Evolutionary conservation across 2,329 filamentous ascomycete genomes (phyloP), one percentile per base, ranked within the genome.

Genomic region (Penicillium sp.): DNA sequence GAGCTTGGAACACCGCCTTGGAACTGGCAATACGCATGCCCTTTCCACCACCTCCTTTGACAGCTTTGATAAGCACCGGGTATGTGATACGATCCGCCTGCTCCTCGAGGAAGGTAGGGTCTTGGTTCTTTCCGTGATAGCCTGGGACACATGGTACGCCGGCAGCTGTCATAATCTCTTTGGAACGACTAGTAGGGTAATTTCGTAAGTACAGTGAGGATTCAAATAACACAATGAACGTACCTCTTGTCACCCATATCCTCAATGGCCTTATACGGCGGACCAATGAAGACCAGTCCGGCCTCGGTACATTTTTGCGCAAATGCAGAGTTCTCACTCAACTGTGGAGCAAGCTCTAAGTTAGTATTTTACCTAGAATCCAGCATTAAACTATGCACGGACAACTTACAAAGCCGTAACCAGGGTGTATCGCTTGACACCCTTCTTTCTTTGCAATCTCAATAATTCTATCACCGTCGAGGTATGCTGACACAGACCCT

Each of bases 141-240:
- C 93, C 93, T 0, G 93, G 93, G 43, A 98, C 93, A 63, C 93
- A 97, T 4, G 90, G 90, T 3, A 98, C 93, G 8, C 89, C 88
- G n/a, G 93, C 91, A 4, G 82, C 82, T 31, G 81, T 88, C 93
- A 98, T 97, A 64, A 98, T 96, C 66, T 95, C 87, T 70, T 98
- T 98, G 45, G 87, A 93, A 52, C 86, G 78, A 48, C 78, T 79
- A 9, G 6, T 1, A 4, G 1, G 3, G 5, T 6, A 43, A 38
- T 6, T 6, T 4, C 22, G 50, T 60, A 34, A 64, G 52, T 29
- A 42, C 34, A 24, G 2, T 34, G 0, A 21, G 7, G 26, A 39
- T 19, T 8, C 8, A 12, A 37, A 17, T 6, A 17, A 8, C 5
- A 6, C 19, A 22, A 28, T n/a, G 8, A 2, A 43, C 62, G n/a